phyloP scores from a whole-genome alignment of 2,329 filamentous ascomycete species.

The Alternaria metachromatica region DNA sequence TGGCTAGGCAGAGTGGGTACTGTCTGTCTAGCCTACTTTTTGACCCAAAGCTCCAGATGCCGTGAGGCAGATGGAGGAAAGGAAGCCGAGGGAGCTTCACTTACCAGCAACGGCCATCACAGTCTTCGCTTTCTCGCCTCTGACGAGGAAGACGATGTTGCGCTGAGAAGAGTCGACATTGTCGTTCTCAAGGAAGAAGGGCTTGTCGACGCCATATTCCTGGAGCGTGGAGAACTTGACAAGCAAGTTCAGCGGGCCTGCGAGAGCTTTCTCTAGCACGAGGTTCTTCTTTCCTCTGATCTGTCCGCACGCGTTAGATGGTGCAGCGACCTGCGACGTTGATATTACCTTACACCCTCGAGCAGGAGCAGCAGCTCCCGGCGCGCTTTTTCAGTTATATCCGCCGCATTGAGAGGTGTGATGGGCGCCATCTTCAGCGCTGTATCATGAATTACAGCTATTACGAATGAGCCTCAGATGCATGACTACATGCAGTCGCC shows the following conservation, averaged over 20 bases:
- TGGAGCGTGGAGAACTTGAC: slow-evolving; percentile 95
- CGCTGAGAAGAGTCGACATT: slow-evolving; percentile 94
- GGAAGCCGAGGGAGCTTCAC: slow-evolving; percentile 23
- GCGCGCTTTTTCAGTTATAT: slow-evolving; percentile 80
- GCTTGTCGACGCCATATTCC: slow-evolving; percentile 97
- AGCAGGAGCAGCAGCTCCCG: slow-evolving; percentile 90
- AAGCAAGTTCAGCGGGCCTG: slow-evolving; percentile 86
- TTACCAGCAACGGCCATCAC: slow-evolving; percentile 87
- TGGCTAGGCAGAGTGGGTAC: slow-evolving; percentile 62
- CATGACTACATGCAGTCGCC: slow-evolving; percentile 15
- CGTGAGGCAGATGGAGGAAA: slow-evolving; percentile 1
- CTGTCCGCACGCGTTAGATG: slow-evolving; percentile 59
- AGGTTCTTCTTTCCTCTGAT: slow-evolving; percentile 99
- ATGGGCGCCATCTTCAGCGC: slow-evolving; percentile 67
- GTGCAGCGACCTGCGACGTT: slow-evolving; percentile 29
- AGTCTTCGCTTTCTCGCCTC: slow-evolving; percentile 86
- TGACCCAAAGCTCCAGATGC: slow-evolving; percentile 52
- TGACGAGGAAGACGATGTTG: slow-evolving; percentile 92
- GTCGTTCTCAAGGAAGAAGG: slow-evolving; percentile 94
- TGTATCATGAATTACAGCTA: slow-evolving; percentile 16
- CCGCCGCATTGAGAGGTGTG: slow-evolving; percentile 73
- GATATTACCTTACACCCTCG: slow-evolving; percentile 81
- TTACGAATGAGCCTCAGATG: slow-evolving; percentile 3
- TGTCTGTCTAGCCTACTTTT: slow-evolving; percentile 67
- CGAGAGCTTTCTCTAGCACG: slow-evolving; percentile 87